These are phyloP conservation scores for Aspergillus puulaauensis DNA, from an alignment of 2,329 filamentous ascomycete species.

Conservation along the genomic window DNA sequence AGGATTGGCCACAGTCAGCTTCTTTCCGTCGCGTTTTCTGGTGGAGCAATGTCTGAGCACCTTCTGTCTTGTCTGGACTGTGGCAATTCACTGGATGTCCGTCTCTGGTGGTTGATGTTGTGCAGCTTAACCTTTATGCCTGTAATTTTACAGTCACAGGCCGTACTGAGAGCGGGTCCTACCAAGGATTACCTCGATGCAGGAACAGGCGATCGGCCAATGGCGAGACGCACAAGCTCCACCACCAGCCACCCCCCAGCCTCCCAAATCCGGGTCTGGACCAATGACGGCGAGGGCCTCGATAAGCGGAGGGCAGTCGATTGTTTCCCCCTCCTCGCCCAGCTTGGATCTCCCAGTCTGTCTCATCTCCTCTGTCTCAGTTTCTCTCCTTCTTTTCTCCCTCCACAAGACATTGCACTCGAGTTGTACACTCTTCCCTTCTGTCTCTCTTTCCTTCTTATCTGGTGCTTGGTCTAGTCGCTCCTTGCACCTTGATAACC, in stretches of 20 bases:
- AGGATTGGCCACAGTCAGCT: background rate
- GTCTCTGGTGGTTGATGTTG: background rate
- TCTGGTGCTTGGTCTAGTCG: background rate
- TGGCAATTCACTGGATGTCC: background rate
- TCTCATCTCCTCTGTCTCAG: background rate
- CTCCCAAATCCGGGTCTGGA: conserved; percentile 7
- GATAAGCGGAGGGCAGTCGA: conserved; percentile 7
- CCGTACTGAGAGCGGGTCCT: conserved; percentile 1
- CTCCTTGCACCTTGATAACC: conserved; percentile 3
- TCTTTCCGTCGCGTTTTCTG: background rate
- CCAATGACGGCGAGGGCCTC: conserved; percentile 7
- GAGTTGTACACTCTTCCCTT: conserved; percentile 1
- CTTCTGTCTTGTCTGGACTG: background rate
- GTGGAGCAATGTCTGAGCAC: background rate
- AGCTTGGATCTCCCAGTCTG: background rate
- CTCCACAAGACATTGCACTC: conserved; percentile 1
- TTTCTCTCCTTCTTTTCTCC: background rate
- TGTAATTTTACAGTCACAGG: conserved; percentile 1
- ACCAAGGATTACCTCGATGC: background rate
- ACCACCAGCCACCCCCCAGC: conserved; percentile 18
- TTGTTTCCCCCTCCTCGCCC: conserved; percentile 9
- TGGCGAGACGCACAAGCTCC: conserved; percentile 36
- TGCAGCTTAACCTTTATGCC: background rate
- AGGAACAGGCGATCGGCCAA: conserved; percentile 21
- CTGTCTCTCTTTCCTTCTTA: background rate